Percentiles rank a stretch among this genome's conserved stretches.
Evolutionary conservation across 495 filamentous ascomycete genomes (phyloP).

Genomic region (Aspergillus sparsus): DNA sequence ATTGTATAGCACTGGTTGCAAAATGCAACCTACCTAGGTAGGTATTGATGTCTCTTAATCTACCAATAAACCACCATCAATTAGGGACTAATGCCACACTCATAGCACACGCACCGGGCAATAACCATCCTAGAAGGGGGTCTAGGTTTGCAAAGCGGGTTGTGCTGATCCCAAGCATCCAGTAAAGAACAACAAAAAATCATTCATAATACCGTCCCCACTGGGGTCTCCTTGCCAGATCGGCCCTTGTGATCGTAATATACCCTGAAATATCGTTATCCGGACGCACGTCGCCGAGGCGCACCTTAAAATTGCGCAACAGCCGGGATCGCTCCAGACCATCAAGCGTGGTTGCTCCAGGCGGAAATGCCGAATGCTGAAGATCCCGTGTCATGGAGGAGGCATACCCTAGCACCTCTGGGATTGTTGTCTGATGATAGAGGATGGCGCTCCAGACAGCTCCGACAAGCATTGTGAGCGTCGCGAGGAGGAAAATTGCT

Average conservation of each 20-base stretch:
- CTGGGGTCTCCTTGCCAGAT: not conserved
- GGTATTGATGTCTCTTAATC: too few species aligned
- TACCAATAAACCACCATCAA: too few species aligned
- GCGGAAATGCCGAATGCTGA: not conserved
- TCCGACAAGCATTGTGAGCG: not conserved
- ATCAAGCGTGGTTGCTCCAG: conserved; percentile 11
- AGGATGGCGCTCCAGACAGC: not conserved
- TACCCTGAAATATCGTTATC: not conserved
- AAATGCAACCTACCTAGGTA: too few species aligned
- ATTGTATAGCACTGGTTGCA: too few species aligned
- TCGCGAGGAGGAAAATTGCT: not conserved
- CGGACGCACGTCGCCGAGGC: conserved; percentile 1
- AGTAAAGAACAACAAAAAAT: too few species aligned
- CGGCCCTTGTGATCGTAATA: not conserved
- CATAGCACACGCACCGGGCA: too few species aligned
- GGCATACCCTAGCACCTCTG: conserved; percentile 15
- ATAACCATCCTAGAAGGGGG: too few species aligned
- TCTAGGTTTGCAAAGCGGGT: too few species aligned
- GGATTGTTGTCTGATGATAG: not conserved
- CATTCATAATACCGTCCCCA: not conserved
- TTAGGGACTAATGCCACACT: too few species aligned
- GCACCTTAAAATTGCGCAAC: not conserved
- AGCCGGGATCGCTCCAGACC: conserved; percentile 8
- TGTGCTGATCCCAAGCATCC: too few species aligned
- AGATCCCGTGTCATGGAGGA: conserved; percentile 9